phyloP scores from a whole-genome alignment of 108 stramenopile species.

The Licmophora abbreviata region DNA sequence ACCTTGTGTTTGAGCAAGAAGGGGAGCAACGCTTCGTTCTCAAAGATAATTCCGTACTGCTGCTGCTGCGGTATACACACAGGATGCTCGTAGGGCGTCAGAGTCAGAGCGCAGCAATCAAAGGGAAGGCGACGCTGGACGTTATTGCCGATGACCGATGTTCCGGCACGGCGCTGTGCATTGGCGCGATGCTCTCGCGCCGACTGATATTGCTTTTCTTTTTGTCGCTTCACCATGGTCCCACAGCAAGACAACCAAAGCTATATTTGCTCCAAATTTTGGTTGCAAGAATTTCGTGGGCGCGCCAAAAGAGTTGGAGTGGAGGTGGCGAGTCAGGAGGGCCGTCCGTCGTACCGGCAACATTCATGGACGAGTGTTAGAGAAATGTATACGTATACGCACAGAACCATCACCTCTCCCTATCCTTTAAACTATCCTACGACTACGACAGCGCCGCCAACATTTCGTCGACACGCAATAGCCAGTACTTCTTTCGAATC shows the following conservation, averaged over 20 bases:
- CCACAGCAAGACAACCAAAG: too few species aligned
- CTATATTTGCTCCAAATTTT: too few species aligned
- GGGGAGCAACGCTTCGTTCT: constrained; percentile 74
- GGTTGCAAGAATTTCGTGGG: too few species aligned
- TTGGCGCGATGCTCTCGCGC: constrained; percentile 61
- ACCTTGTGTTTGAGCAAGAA: constrained; percentile 78
- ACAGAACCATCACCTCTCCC: too few species aligned
- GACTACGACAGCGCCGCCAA: too few species aligned
- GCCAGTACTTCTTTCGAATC: constrained; percentile 79
- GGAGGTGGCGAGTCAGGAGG: too few species aligned
- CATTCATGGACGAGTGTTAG: too few species aligned
- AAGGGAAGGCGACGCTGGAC: constrained; percentile 77
- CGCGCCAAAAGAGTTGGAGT: too few species aligned
- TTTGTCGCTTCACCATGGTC: constrained; percentile 81
- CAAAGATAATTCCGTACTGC: constrained; percentile 94
- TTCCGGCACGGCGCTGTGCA: constrained; percentile 46
- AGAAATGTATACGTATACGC: too few species aligned
- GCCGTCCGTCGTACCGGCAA: too few species aligned
- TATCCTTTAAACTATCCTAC: too few species aligned
- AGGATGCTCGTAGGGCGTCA: constrained; percentile 73
- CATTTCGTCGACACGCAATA: constrained; percentile 26
- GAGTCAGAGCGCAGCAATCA: constrained; percentile 91
- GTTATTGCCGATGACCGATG: constrained; percentile 1
- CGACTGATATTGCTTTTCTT: constrained; percentile 83
- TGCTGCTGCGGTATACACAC: constrained; percentile 52